Conservation (phyloP, 495 filamentous ascomycete genomes). For the Lindgomyces ingoldianus region DNA sequence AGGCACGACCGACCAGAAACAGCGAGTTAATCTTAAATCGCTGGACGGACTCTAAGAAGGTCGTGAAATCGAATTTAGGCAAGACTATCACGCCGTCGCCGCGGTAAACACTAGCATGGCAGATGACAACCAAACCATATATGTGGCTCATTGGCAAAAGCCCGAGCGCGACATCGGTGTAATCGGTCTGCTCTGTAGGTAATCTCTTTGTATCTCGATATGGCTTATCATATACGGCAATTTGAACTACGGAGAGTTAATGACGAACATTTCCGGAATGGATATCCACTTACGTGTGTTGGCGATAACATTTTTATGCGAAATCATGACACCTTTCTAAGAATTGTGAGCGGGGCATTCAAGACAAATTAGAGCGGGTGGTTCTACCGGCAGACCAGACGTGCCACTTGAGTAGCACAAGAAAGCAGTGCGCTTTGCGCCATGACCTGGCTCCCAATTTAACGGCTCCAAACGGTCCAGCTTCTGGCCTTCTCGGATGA, state of each 20-base stretch:
- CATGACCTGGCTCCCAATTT: constrained; percentile 73
- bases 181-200: constrained; percentile 33
- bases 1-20: constrained; percentile 62
- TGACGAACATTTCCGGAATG: constrained; percentile 53
- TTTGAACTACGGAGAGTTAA: constrained; percentile 26
- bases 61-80: constrained; percentile 77
- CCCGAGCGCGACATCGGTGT: constrained; percentile 66
- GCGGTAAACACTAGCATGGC: constrained; percentile 66
- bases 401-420: constrained; percentile 90
- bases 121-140: constrained; percentile 77
- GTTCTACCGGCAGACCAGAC: constrained; percentile 72
- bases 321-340: constrained; percentile 94
- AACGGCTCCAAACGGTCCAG: constrained; percentile 64
- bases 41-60: constrained; percentile 67
- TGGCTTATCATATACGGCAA: constrained; percentile 29
- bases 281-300: constrained; percentile 64
- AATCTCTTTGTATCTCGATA: constrained; percentile 17
- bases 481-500: constrained; percentile 65
- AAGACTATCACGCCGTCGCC: constrained; percentile 80
- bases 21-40: constrained; percentile 70
- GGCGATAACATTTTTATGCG: constrained; percentile 84
- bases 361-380: not conserved
- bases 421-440: constrained; percentile 73
- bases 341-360: constrained; percentile 7
- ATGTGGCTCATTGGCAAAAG: constrained; percentile 86